phyloP scores from a whole-genome alignment of 139 green algal species.

The Nannochloris sp. region DNA sequence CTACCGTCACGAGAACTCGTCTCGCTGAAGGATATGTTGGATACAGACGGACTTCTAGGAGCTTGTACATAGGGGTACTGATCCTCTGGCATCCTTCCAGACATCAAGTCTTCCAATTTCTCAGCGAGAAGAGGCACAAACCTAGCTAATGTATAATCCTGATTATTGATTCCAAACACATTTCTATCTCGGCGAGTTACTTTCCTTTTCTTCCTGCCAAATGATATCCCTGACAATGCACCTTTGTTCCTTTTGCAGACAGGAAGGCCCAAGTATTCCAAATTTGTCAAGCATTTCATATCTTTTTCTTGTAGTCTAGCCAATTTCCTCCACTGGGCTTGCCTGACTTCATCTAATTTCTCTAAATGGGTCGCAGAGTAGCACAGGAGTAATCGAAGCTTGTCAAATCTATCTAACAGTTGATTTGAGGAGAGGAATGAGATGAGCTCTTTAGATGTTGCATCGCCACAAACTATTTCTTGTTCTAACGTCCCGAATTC shows the following conservation, averaged over 20 bases:
- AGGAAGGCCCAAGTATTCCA: conserved; percentile 83
- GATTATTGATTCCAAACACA: conserved; percentile 19
- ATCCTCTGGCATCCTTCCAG: conserved; percentile 45
- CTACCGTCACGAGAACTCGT: neutral
- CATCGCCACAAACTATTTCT: conserved; percentile 91
- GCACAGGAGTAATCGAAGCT: conserved; percentile 85
- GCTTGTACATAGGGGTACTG: conserved; percentile 68
- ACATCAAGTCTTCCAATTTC: conserved; percentile 37
- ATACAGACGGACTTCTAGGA: conserved; percentile 14
- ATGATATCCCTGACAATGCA: conserved; percentile 27
- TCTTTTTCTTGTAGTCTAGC: conserved; percentile 53
- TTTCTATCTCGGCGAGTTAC: conserved; percentile 39
- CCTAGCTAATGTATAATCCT: conserved; percentile 35
- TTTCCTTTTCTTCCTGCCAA: conserved; percentile 40
- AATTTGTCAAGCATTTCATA: conserved; percentile 73
- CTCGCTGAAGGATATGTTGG: neutral
- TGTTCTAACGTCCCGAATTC: conserved; percentile 88
- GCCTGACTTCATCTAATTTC: conserved; percentile 77
- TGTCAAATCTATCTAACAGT: conserved; percentile 35
- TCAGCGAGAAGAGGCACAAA: conserved; percentile 52
- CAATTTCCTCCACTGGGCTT: conserved; percentile 69
- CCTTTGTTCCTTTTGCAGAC: conserved; percentile 58
- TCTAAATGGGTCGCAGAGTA: conserved; percentile 90
- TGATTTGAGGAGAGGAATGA: conserved; percentile 44
- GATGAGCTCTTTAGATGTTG: conserved; percentile 83